Evolutionary conservation across 192 early-diverging fungal genomes (phyloP), one percentile per base, ranked within the genome.

Genomic region (Backusella tuberculispora): DNA sequence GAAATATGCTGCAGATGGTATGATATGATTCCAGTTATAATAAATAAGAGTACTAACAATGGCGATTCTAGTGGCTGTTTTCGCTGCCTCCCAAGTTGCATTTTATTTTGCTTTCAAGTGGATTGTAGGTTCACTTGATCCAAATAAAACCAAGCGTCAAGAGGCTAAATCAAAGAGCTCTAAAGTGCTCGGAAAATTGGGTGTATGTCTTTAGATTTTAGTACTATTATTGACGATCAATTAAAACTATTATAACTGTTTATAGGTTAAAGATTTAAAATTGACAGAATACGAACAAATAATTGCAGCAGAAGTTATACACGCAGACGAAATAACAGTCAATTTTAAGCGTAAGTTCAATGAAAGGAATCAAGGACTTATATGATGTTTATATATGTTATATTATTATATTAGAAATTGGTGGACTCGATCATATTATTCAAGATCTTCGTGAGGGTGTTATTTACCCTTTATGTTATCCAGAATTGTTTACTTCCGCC

Each of bases 361-460:
- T 15, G 21, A 14, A 6, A 13, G 15, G 1, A 44, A 38, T 34
- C 34, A 72, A 72, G 29, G 26, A 53, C 3, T 17, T 3, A 8
- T 19, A 46, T 13, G 34, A 48, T 34, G 42, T 13, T 17, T 14
- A 70, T 60, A 21, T 24, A 19, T 15, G n/a, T 14, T 46, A 6
- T 17, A 46, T 14, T 2, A 40, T 46, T 29, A 44, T 43, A 19
- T 21, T 76, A 87, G 91, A 97, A 76, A 96, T 99, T 70, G 94
- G 94, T 70, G 98, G 98, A n/a, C 83, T 99, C 45, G 97, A 98
- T 78, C 87, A 90, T n/a, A 97, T 98, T 68, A 93, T 98, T 75
- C 90, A 94, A 68, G 90, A 90, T 42, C 81, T 99, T 21, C 92
- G 92, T 74, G 98, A 99, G 78, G 91, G 92, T 71, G 97, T 99